A percentile compares a stretch with the other conserved stretches of the same genome.
Evolutionary conservation across 129 eudicot genomes (phyloP).

Genomic region (Chrysanthemum lavandulifolium): DNA sequence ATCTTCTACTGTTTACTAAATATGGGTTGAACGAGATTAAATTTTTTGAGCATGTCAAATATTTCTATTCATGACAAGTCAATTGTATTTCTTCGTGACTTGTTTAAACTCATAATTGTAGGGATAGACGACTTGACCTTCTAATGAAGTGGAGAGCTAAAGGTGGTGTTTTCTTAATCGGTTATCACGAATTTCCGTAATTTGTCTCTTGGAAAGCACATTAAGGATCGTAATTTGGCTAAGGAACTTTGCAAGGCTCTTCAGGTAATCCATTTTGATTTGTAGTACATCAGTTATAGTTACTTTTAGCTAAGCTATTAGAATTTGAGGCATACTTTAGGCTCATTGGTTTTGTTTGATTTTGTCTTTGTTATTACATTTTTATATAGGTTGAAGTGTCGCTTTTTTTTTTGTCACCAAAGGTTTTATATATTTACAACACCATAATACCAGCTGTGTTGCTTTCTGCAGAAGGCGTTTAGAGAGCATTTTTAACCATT

Average conservation of each 20-base stretch:
- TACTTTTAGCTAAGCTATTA: neutral
- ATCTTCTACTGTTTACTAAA: too few relatives aligned
- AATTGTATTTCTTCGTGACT: slow-evolving; percentile 4
- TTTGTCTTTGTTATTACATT: too few relatives aligned
- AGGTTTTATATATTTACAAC: too few relatives aligned
- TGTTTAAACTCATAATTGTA: slow-evolving; percentile 21
- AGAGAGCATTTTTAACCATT: too few relatives aligned
- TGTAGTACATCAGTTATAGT: neutral
- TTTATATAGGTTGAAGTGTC: too few relatives aligned
- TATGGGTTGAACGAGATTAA: slow-evolving; percentile 11
- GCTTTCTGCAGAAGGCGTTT: too few relatives aligned
- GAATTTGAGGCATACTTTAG: neutral
- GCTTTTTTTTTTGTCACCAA: too few relatives aligned
- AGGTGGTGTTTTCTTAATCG: slow-evolving; percentile 90
- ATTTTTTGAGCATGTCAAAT: neutral
- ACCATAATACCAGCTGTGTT: too few relatives aligned
- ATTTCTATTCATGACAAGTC: slow-evolving; percentile 5
- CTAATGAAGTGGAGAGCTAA: slow-evolving; percentile 81
- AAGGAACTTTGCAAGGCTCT: slow-evolving; percentile 59
- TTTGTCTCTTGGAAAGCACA: slow-evolving; percentile 81
- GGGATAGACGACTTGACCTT: slow-evolving; percentile 82
- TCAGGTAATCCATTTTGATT: slow-evolving; percentile 48
- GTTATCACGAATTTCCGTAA: slow-evolving; percentile 82
- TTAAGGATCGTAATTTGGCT: slow-evolving; percentile 70
- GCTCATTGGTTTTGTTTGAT: neutral